phyloP scores from a whole-genome alignment of 192 early-diverging fungal genomes.

The Coemansia sp. region DNA sequence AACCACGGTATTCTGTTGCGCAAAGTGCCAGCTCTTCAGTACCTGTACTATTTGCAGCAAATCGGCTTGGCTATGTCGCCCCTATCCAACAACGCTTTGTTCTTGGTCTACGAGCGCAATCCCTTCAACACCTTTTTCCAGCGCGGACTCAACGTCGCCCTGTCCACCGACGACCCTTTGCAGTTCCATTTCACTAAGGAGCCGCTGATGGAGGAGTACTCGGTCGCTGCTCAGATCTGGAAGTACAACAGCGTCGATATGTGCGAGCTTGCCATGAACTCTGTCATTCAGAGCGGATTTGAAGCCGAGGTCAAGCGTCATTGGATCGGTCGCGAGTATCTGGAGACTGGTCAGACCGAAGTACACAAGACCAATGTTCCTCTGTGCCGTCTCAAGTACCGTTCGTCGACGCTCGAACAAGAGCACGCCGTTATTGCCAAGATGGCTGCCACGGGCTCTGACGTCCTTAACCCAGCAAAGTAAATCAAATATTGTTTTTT shows the following conservation, averaged over 20 bases:
- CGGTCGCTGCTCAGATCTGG: constrained; percentile 95
- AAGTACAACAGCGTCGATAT: constrained; percentile 87
- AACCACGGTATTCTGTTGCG: constrained; percentile 91
- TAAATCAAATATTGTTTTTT: constrained; percentile 17
- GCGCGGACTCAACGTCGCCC: constrained; percentile 87
- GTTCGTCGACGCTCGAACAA: constrained; percentile 84
- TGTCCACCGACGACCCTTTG: constrained; percentile 93
- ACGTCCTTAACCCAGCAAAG: background rate
- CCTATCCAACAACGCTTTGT: constrained; percentile 94
- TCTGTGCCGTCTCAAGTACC: constrained; percentile 78
- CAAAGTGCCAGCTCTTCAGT: constrained; percentile 93
- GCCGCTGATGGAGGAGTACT: constrained; percentile 96
- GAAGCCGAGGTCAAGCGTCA: constrained; percentile 86
- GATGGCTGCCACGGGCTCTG: constrained; percentile 14
- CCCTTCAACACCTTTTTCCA: constrained; percentile 91
- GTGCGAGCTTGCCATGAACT: constrained; percentile 94
- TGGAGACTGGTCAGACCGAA: constrained; percentile 74
- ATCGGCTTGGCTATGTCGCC: constrained; percentile 98
- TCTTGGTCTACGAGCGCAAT: constrained; percentile 91
- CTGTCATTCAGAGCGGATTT: constrained; percentile 87
- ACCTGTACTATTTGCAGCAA: constrained; percentile 93
- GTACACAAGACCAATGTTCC: constrained; percentile 95
- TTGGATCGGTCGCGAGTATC: constrained; percentile 84
- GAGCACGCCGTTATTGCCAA: constrained; percentile 57
- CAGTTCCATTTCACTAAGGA: constrained; percentile 98